Percentiles rank a stretch among this genome's conserved stretches.
phyloP scores from a whole-genome alignment of 148 eudicot genomes.

The Fallopia convolvulus region DNA sequence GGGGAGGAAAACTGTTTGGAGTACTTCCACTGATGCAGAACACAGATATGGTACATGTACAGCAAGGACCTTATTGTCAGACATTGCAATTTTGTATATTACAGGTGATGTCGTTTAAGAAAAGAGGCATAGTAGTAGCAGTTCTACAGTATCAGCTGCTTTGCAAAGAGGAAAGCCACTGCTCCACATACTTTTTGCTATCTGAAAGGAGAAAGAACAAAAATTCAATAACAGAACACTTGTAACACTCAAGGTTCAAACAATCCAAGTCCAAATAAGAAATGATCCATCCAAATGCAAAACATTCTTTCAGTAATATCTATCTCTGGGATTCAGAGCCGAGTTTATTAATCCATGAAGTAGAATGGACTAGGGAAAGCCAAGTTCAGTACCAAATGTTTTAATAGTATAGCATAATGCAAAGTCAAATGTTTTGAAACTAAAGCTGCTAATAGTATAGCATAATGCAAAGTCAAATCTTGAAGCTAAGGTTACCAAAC shows the following conservation, averaged over 20 bases:
- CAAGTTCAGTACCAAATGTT: background rate
- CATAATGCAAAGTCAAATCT: background rate
- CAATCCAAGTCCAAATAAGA: background rate
- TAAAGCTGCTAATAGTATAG: background rate
- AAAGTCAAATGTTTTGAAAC: background rate
- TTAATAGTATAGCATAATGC: background rate
- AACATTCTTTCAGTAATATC: background rate
- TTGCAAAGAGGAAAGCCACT: constrained; percentile 1
- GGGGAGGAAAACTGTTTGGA: background rate
- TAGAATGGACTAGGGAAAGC: background rate
- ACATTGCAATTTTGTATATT: background rate
- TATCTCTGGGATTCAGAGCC: background rate
- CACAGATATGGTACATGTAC: background rate
- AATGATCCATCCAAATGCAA: background rate
- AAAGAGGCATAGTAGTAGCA: background rate
- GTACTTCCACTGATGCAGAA: background rate
- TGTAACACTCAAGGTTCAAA: background rate
- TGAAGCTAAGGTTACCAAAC: too few relatives aligned
- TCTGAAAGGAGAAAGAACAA: background rate
- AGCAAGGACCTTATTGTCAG: background rate
- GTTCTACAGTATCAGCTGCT: constrained; percentile 1
- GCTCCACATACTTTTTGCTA: background rate
- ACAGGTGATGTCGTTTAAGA: background rate
- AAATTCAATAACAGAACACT: background rate
- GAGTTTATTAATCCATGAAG: background rate